phyloP scores from a whole-genome alignment of 306 rosid species.

The Prunus campanulata region DNA sequence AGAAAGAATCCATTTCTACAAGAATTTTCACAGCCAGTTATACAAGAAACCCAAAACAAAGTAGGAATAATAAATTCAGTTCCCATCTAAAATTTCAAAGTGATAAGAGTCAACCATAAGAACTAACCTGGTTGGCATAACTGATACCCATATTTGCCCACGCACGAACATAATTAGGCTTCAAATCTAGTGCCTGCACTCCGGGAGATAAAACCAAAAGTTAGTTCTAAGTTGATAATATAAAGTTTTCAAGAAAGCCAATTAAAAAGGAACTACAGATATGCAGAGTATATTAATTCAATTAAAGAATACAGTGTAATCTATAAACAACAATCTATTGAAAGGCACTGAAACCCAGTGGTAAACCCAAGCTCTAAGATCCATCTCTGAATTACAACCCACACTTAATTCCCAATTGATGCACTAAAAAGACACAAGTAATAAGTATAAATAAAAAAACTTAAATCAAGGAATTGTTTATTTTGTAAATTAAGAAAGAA shows the following conservation, averaged over 20 bases:
- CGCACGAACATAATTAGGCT: conserved; percentile 98
- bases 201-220: conserved; percentile 5
- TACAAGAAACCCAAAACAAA: conserved; percentile 1
- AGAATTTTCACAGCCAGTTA: not conserved
- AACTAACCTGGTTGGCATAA: conserved; percentile 88
- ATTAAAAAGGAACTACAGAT: not conserved
- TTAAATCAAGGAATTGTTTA: not conserved
- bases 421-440: not conserved
- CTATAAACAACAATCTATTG: not conserved
- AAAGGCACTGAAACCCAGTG: not conserved
- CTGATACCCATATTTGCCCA: conserved; percentile 99
- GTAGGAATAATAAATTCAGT: conserved; percentile 1
- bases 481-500: not conserved
- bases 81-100: conserved; percentile 7
- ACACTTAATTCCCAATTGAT: not conserved
- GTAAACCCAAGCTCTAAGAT: too few relatives aligned
- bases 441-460: not conserved
- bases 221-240: conserved; percentile 11
- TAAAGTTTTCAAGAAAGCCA: not conserved
- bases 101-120: conserved; percentile 3
- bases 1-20: not conserved
- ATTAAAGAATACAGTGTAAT: not conserved
- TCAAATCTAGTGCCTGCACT: conserved; percentile 89
- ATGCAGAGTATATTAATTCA: not conserved
- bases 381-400: too few relatives aligned